Evolutionary conservation across 371 early-diverging fungal species (phyloP).

Genomic region (Circinella minor): DNA sequence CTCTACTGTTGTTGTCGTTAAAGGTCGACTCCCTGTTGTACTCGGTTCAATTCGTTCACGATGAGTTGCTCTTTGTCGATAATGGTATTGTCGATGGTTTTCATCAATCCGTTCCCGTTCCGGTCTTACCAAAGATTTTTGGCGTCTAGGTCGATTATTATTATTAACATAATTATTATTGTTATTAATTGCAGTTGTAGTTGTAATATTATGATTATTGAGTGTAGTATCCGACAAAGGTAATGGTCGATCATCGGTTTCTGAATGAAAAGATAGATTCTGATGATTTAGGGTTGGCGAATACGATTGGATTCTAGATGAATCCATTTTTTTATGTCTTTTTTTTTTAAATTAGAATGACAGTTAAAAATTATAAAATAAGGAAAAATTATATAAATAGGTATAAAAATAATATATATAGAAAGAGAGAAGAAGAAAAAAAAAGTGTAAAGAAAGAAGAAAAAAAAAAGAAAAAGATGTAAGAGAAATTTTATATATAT

Average conservation of each 20-base stretch:
- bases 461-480: not conserved
- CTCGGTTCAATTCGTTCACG: slow-evolving; percentile 24
- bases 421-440: slow-evolving; percentile 8
- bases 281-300: not conserved
- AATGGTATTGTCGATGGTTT: slow-evolving; percentile 58
- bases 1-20: not conserved
- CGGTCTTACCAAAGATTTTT: slow-evolving; percentile 73
- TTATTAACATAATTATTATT: too few relatives aligned
- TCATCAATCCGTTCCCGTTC: slow-evolving; percentile 68
- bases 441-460: not conserved
- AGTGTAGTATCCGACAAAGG: not conserved
- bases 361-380: too few relatives aligned
- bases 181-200: too few relatives aligned
- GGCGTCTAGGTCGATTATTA: slow-evolving; percentile 35
- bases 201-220: not conserved
- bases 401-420: too few relatives aligned
- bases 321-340: not conserved
- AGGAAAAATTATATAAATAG: too few relatives aligned
- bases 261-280: not conserved
- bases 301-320: slow-evolving; percentile 13
- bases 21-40: slow-evolving; percentile 44
- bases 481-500: not conserved
- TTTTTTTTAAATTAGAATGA: not conserved
- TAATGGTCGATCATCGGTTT: slow-evolving; percentile 6
- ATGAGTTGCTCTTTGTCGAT: slow-evolving; percentile 46